phyloP scores from a whole-genome alignment of 805 yeast species.

The Myxozyma udenii region DNA sequence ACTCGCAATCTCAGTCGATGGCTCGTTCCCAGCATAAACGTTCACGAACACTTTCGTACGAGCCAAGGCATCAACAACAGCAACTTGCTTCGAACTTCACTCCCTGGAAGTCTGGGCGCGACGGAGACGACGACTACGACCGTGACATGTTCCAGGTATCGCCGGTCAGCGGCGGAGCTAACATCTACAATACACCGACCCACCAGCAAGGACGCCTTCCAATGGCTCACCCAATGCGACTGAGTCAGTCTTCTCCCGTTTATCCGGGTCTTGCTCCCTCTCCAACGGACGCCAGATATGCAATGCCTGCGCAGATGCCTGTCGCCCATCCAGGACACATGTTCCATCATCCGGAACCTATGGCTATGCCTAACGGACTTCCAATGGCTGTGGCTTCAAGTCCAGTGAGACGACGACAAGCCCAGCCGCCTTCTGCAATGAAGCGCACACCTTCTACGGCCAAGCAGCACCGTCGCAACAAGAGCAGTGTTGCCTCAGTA shows the following conservation, averaged over 20 bases:
- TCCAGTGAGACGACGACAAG: constrained; percentile 1
- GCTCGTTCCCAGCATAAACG: neutral
- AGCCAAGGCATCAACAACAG: neutral
- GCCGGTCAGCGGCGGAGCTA: too few species aligned
- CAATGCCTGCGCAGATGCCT: neutral
- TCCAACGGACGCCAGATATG: neutral
- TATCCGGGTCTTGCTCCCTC: constrained; percentile 23
- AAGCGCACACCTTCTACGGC: neutral
- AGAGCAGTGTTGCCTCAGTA: constrained; percentile 23
- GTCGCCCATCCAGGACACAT: neutral
- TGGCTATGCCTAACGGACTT: neutral
- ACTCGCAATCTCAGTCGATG: neutral
- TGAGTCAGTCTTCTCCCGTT: constrained; percentile 27
- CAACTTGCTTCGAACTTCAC: constrained; percentile 1
- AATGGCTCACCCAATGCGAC: constrained; percentile 6
- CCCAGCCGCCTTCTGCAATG: neutral
- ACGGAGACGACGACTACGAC: constrained; percentile 1
- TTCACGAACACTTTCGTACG: constrained; percentile 1
- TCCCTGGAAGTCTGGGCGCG: constrained; percentile 7
- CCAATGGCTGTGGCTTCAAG: constrained; percentile 5
- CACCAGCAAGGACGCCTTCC: neutral
- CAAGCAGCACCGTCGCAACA: constrained; percentile 15
- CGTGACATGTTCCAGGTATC: constrained; percentile 1
- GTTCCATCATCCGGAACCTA: neutral
- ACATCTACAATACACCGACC: neutral